Evolutionary conservation across 2,329 filamentous ascomycete genomes (phyloP).

Genomic region (Fusarium praegraminearum): DNA sequence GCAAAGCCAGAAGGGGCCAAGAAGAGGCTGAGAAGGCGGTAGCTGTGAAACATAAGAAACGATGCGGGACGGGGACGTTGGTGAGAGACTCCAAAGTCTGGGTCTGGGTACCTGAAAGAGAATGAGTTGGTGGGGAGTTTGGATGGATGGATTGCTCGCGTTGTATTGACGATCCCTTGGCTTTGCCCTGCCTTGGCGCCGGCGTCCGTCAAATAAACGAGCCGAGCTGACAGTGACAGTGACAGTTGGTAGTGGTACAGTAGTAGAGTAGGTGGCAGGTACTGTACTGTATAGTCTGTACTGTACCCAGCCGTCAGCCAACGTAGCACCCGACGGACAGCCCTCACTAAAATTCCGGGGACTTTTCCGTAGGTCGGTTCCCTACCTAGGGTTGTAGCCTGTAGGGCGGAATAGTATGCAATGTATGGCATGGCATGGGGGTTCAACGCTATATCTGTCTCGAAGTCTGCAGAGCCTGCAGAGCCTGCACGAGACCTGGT

Average conservation of each 20-base stretch:
- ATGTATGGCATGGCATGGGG: not conserved
- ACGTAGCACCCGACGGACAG: not conserved
- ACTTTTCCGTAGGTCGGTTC: conserved; percentile 1
- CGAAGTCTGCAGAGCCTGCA: not conserved
- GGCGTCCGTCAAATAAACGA: conserved; percentile 13
- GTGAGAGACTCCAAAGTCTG: conserved; percentile 1
- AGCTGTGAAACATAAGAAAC: conserved; percentile 38
- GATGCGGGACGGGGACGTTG: conserved; percentile 15
- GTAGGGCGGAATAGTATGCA: conserved; percentile 5
- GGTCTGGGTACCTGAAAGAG: conserved; percentile 2
- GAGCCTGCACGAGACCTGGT: not conserved
- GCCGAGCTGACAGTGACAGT: conserved; percentile 21
- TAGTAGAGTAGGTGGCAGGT: not conserved
- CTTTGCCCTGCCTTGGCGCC: conserved; percentile 34
- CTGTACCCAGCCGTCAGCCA: not conserved
- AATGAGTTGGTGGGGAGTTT: conserved; percentile 22
- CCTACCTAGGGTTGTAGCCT: not conserved
- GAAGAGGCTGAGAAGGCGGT: conserved; percentile 37
- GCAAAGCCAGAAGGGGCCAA: conserved; percentile 27
- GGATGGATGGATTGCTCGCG: not conserved
- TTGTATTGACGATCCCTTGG: conserved; percentile 30
- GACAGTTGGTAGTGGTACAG: not conserved
- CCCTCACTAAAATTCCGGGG: conserved; percentile 24
- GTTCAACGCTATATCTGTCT: not conserved
- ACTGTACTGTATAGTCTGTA: not conserved